Base-by-base conservation (phyloP, 1,139 yeast species). In the Magnusiomyces starmeri region DNA sequence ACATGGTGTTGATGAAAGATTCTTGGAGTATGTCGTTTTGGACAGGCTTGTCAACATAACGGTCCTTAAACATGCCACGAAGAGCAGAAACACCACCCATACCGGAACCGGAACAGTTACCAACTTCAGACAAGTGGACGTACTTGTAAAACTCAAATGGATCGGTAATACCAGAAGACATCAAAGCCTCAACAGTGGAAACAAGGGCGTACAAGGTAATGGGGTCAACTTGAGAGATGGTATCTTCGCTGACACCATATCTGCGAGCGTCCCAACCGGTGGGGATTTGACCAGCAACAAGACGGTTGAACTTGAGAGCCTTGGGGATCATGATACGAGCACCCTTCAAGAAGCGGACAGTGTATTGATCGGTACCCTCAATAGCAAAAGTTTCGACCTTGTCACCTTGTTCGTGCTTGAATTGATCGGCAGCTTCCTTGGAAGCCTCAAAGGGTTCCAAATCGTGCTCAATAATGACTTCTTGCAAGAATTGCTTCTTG, bases 81-180 rank as follows among this genome's bases (percentile, higher is more conserved):
- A 92, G 75, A 53, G 98, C 98, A 63, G 85, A 71, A 61, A 90
- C 95, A 83, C 98, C 98, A 74, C 98, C 98, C 95, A 92, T 90
- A 81, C 98, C 98, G 54, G 97, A 89, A 76, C 98, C 98, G 50
- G 96, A 85, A 78, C 97, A 89, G 81, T 92, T 92, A 76, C 98
- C 98, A 62, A 92, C 90, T 74, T 92, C 97, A 50, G 97, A 89
- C 57, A 92, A 95, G 71, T 92, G 98, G 53, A 94, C 96, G 68
- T 92, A 94, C 74, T 92, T 85, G 79, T 92, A 92, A 78, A 94
- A 88, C 76, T 92, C 98, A 70, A 88, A 92, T 58, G 98, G 98
- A 70, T 92, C 98, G 56, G 96, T 88, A 65, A 92, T 75, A 83
- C 98, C 98, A 59, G 97, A 81, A 54, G 94, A 74, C 62, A 92